Evolutionary conservation across 331 rosid genomes (phyloP).

Genomic region (Malus hybrid): DNA sequence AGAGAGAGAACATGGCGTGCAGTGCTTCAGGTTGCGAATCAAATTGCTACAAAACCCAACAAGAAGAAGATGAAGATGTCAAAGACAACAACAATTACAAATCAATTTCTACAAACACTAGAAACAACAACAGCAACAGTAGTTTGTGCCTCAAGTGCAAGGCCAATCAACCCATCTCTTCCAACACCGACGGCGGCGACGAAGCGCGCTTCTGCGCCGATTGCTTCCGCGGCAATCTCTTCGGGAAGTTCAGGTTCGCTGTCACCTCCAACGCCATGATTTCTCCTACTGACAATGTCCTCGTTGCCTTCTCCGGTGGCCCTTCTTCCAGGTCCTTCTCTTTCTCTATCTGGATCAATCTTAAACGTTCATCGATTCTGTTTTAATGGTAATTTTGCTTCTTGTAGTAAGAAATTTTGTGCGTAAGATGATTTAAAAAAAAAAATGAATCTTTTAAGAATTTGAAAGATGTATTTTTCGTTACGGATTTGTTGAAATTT

Average conservation of each 20-base stretch:
- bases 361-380: background rate
- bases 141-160: slow-evolving; percentile 25
- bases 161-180: slow-evolving; percentile 30
- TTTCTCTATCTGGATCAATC: background rate
- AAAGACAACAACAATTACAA: no score
- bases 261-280: slow-evolving; percentile 89
- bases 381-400: background rate
- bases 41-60: background rate
- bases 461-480: background rate
- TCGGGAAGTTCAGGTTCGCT: slow-evolving; percentile 74
- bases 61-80: no score
- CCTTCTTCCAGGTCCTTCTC: slow-evolving; percentile 68
- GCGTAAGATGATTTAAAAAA: background rate
- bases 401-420: background rate
- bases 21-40: no score
- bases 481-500: background rate
- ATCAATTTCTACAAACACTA: no score
- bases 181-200: slow-evolving; percentile 28
- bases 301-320: slow-evolving; percentile 94
- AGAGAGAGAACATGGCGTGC: no score
- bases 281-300: slow-evolving; percentile 72
- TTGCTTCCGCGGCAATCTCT: slow-evolving; percentile 67
- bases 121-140: no score
- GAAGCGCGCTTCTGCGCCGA: slow-evolving; percentile 65
- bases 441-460: background rate